phyloP scores from a whole-genome alignment of 2,329 filamentous ascomycete species.

The Pestalotiopsis sp. region DNA sequence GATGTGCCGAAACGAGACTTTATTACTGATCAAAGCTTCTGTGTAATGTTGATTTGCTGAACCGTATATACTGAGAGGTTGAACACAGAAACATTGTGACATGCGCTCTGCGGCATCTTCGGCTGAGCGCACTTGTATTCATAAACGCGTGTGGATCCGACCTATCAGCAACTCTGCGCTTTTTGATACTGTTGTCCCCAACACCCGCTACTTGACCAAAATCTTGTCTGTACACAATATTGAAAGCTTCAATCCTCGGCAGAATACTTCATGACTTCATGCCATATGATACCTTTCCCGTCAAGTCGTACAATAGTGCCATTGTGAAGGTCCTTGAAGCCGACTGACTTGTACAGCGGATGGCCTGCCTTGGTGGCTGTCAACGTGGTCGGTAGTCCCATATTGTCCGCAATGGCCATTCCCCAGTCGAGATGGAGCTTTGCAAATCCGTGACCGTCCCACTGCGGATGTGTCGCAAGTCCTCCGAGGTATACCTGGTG shows the following conservation, averaged over 20 bases:
- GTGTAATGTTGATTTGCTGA: no score
- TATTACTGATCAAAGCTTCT: no score
- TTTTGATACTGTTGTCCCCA: background rate
- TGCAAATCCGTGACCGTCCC: slow-evolving; percentile 11
- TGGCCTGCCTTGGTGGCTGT: slow-evolving; percentile 4
- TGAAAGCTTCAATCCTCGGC: background rate
- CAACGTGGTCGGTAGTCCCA: slow-evolving; percentile 6
- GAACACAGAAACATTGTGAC: no score
- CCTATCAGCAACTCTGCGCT: background rate
- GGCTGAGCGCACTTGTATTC: no score
- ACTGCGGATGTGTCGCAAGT: slow-evolving; percentile 11
- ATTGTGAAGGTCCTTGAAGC: slow-evolving; percentile 11
- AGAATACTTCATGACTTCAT: slow-evolving; percentile 8
- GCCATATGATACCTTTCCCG: slow-evolving; percentile 5
- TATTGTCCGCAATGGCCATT: background rate
- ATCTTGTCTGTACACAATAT: background rate
- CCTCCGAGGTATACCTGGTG: background rate
- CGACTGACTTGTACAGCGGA: slow-evolving; percentile 12
- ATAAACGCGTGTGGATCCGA: no score
- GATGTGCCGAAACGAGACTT: no score
- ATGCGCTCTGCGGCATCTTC: no score
- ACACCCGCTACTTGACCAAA: background rate
- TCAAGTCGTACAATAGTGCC: slow-evolving; percentile 4
- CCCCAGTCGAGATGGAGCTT: slow-evolving; percentile 9
- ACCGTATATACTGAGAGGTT: no score